These are phyloP conservation scores for Vanderwaltozyma tropicalis DNA, from an alignment of 805 yeast genomes.

Conservation along the genomic window DNA sequence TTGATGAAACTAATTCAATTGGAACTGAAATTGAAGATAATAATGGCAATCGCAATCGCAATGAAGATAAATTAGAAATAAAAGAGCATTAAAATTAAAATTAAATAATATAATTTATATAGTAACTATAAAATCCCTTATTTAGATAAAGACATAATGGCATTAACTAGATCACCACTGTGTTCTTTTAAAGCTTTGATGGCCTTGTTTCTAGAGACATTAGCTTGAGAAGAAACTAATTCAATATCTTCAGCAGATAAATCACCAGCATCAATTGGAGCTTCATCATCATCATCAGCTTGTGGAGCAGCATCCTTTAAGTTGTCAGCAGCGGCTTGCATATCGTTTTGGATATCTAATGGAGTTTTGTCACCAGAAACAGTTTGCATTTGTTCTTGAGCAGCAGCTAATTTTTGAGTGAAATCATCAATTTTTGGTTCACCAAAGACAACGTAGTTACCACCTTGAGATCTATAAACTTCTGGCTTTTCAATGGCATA, in stretches of 20 bases:
- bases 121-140: too few relatives aligned
- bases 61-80: background rate
- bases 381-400: constrained; percentile 50
- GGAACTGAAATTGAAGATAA: background rate
- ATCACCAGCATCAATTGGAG: constrained; percentile 76
- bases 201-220: constrained; percentile 81
- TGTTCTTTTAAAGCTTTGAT: constrained; percentile 80
- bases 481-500: constrained; percentile 90
- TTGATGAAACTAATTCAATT: constrained; percentile 5
- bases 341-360: constrained; percentile 73
- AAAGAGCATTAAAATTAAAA: background rate
- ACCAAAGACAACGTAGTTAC: constrained; percentile 94
- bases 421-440: constrained; percentile 95
- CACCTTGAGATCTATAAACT: constrained; percentile 85
- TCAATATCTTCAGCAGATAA: constrained; percentile 72
- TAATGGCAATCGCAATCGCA: too few relatives aligned
- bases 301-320: constrained; percentile 22
- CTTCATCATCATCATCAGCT: constrained; percentile 46
- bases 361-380: constrained; percentile 46
- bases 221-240: constrained; percentile 84
- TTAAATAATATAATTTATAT: too few relatives aligned
- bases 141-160: constrained; percentile 70
- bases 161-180: constrained; percentile 90
- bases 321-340: constrained; percentile 49
- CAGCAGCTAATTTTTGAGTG: constrained; percentile 77